phyloP scores from a whole-genome alignment of 305 asterid species.

The Fraxinus ornus region DNA sequence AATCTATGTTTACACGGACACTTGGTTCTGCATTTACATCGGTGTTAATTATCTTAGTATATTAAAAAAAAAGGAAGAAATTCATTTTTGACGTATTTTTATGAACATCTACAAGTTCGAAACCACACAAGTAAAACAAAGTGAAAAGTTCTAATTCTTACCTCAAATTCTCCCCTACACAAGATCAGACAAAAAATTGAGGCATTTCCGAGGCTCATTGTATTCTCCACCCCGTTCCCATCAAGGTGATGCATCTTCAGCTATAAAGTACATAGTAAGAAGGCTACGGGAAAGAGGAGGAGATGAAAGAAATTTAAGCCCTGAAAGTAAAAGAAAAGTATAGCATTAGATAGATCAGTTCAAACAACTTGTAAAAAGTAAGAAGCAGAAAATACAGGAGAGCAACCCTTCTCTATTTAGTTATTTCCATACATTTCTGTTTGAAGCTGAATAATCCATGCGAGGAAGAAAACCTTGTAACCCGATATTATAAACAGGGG shows the following conservation, averaged over 20 bases:
- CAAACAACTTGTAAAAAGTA: not conserved
- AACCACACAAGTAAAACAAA: not conserved
- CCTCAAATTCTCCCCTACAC: constrained; percentile 33
- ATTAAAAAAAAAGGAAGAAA: not conserved
- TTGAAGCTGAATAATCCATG: constrained; percentile 63
- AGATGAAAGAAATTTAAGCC: constrained; percentile 25
- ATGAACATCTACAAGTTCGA: not conserved
- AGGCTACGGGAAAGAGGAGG: constrained; percentile 34
- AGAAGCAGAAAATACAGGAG: not conserved
- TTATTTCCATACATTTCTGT: constrained; percentile 42
- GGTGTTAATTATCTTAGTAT: not conserved
- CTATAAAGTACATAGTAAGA: constrained; percentile 33
- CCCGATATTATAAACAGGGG: constrained; percentile 73
- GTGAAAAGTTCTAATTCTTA: constrained; percentile 14
- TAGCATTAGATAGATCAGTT: constrained; percentile 21
- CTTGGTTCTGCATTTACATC: not conserved
- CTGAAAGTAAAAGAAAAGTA: constrained; percentile 36
- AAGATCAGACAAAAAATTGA: constrained; percentile 16
- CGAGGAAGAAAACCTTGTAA: constrained; percentile 60
- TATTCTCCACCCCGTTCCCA: constrained; percentile 26
- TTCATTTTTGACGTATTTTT: not conserved
- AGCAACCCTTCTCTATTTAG: not conserved
- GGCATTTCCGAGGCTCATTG: constrained; percentile 19
- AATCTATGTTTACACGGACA: constrained; percentile 4
- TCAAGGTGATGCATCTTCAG: constrained; percentile 1